These are phyloP conservation scores for Trifolium dubium DNA, from an alignment of 306 rosid species.

Conservation along the genomic window DNA sequence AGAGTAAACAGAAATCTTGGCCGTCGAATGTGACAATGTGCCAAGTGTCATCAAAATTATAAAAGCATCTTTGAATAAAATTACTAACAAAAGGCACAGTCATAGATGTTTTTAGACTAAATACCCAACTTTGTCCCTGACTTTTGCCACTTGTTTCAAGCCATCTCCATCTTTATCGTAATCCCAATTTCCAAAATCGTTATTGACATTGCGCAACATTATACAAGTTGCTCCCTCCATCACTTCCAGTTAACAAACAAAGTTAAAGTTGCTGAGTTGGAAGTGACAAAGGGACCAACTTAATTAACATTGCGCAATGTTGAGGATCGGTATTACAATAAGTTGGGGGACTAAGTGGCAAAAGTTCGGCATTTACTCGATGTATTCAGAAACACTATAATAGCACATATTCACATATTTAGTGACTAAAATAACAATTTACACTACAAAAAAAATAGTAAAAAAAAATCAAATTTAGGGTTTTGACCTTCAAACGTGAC, in stretches of 20 bases:
- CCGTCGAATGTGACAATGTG: not conserved
- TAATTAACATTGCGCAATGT: not conserved
- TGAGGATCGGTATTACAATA: too few relatives aligned
- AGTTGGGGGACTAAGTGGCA: too few relatives aligned
- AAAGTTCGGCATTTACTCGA: not conserved
- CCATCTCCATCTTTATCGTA: not conserved
- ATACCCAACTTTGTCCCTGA: not conserved
- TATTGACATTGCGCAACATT: not conserved
- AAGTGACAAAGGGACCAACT: not conserved
- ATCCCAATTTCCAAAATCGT: not conserved
- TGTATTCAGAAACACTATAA: not conserved
- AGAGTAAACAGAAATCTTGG: not conserved
- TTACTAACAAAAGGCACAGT: not conserved
- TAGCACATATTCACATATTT: not conserved
- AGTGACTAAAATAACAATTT: not conserved
- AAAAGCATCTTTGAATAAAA: not conserved
- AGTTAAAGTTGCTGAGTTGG: not conserved
- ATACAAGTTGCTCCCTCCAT: not conserved
- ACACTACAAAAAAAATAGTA: not conserved
- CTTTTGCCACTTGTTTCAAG: not conserved
- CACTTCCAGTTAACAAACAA: not conserved
- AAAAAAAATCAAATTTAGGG: constrained; percentile 2
- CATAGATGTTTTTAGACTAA: not conserved
- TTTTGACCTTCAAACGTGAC: constrained; percentile 75
- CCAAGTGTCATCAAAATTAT: not conserved